These are phyloP conservation scores for Phytophthora boehmeriae DNA, from an alignment of 352 stramenopile genomes.

Conservation along the genomic window DNA sequence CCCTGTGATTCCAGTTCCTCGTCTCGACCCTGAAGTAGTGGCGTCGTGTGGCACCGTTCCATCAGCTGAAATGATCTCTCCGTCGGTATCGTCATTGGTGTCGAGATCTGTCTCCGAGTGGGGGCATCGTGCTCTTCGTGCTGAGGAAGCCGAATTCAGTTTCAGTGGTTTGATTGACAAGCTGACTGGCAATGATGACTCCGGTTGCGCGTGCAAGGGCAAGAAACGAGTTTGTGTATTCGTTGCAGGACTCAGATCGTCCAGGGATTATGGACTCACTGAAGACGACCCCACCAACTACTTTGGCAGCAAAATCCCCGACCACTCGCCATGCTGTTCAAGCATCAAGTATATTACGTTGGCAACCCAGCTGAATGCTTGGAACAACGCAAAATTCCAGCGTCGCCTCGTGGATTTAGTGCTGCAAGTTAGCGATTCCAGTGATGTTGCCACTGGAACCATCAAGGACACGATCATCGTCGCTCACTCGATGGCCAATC, in stretches of 20 bases:
- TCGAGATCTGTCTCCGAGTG: constrained; percentile 27
- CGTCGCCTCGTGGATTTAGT: constrained; percentile 41
- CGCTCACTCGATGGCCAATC: constrained; percentile 68
- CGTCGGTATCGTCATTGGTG: constrained; percentile 30
- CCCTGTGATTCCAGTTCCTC: constrained; percentile 23
- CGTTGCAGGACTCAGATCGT: constrained; percentile 52
- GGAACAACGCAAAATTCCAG: constrained; percentile 48
- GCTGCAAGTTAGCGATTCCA: constrained; percentile 43
- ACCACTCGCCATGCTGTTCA: constrained; percentile 67
- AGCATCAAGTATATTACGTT: constrained; percentile 55
- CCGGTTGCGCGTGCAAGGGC: constrained; percentile 45
- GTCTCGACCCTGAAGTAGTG: constrained; percentile 13
- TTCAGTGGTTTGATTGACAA: constrained; percentile 33
- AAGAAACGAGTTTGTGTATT: constrained; percentile 55
- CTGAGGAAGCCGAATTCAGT: constrained; percentile 6
- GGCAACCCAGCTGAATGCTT: constrained; percentile 52
- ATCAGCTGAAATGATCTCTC: constrained; percentile 24
- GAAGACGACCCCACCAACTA: constrained; percentile 38
- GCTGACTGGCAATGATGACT: not conserved
- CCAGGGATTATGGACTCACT: constrained; percentile 34
- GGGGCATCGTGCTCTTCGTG: constrained; percentile 28
- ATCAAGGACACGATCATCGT: constrained; percentile 73
- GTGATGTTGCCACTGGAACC: constrained; percentile 30
- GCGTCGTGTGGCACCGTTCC: constrained; percentile 30
- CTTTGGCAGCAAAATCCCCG: constrained; percentile 50